Conservation (phyloP, 1,139 yeast genomes). For the Kurtzmaniella quercitrusa region DNA sequence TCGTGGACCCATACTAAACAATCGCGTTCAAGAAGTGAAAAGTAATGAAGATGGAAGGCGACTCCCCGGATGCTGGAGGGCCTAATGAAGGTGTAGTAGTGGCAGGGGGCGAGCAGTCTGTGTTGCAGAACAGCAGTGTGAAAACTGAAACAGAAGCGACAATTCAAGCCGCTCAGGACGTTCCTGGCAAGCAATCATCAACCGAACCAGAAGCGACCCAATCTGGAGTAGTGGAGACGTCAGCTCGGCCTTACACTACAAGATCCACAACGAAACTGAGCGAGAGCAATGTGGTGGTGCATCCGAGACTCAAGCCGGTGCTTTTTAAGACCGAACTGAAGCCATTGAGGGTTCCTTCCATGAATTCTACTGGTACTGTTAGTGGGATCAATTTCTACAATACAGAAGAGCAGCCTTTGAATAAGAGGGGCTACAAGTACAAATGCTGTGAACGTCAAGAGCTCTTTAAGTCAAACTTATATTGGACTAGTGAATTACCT, state of each 20-base stretch:
- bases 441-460: constrained; percentile 75
- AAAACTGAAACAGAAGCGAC: neutral
- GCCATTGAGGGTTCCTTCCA: constrained; percentile 6
- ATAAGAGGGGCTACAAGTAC: constrained; percentile 79
- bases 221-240: neutral
- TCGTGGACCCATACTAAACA: neutral
- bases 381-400: constrained; percentile 31
- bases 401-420: constrained; percentile 75
- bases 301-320: constrained; percentile 45
- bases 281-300: constrained; percentile 29
- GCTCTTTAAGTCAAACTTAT: constrained; percentile 52
- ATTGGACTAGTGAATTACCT: constrained; percentile 70
- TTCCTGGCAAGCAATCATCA: neutral
- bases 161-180: neutral
- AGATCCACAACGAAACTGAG: constrained; percentile 24
- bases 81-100: too few relatives aligned
- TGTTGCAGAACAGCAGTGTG: neutral
- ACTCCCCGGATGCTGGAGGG: neutral
- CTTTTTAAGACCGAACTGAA: constrained; percentile 36
- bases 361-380: neutral
- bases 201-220: neutral
- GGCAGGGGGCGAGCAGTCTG: neutral
- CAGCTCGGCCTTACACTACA: constrained; percentile 19
- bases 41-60: neutral
- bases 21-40: neutral